Base-by-base conservation (phyloP, 1,284 basidiomycete genomes). In the Rhodofomes roseus region DNA sequence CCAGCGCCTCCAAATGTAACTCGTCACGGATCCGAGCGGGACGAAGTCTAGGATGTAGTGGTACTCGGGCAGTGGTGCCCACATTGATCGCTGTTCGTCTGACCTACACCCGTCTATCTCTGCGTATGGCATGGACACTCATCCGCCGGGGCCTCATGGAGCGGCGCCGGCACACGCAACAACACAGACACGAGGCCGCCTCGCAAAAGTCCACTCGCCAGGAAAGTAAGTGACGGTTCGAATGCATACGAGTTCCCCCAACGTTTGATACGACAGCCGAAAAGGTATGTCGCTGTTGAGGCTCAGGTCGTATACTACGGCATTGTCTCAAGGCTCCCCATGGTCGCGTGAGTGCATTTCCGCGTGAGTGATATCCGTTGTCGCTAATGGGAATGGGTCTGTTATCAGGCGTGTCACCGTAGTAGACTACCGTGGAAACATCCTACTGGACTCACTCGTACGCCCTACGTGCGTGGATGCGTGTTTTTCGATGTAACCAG, bases 381-480 rank as follows among this genome's bases (percentile, higher is more conserved):
- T 54, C 34, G 27, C 73, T 55, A 68, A 76, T 52, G 73, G 74
- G n/a, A n/a, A n/a, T n/a, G n/a, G 39, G 73, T 72, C 29, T 65
- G 44, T 25, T 39, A 9, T 16, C 56, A 76, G 76, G 18, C 74
- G 76, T 46, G 73, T 79, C 25, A 73, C 74, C 18, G 56, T 77
- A 25, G 68, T 76, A 20, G 81, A 85, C 68, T 83, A 82, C 63
- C 74, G 76, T 65, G 83, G 84, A n/a, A 66, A 73, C 37, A 62
- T 76, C 12, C 59, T 85, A 18, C 71, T 82, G 54, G 84, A 86
- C 65, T 81, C 78, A 25, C 80, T 76, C 66, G 81, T 86, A 46
- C 77, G 74, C 34, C 84, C 84, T 50, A 82, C 79, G 81, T 85
- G 65, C 69, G 81, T 55, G n/a, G 22, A 29, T n/a, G n/a, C 41